Conservation (phyloP, 139 green algal species). For the Chlorella sp. region DNA sequence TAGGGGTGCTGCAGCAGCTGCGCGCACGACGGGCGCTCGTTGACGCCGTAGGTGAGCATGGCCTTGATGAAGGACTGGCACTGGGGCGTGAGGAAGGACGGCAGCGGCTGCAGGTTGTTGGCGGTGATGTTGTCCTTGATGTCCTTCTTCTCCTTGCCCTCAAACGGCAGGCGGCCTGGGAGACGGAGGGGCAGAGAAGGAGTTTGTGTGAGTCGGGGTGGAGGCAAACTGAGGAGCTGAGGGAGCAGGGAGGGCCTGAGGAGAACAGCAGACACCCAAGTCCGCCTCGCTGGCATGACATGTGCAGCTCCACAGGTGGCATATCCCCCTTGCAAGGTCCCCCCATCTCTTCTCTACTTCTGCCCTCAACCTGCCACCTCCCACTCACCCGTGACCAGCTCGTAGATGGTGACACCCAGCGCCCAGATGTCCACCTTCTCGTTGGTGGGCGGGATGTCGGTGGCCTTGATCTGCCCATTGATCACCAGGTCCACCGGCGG, state of each 20-base stretch:
- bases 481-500: conserved; percentile 67
- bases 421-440: conserved; percentile 84
- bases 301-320: background rate
- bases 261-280: background rate
- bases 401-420: conserved; percentile 77
- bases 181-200: background rate
- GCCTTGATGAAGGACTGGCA: conserved; percentile 60
- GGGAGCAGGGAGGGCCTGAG: background rate
- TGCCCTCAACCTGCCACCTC: no score
- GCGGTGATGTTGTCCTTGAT: conserved; percentile 64
- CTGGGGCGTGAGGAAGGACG: conserved; percentile 44
- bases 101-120: conserved; percentile 57
- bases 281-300: background rate
- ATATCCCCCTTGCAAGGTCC: background rate
- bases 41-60: conserved; percentile 71
- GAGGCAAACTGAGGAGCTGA: no score
- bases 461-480: conserved; percentile 50
- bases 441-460: conserved; percentile 58
- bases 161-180: conserved; percentile 68
- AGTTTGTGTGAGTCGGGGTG: background rate
- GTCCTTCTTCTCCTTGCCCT: conserved; percentile 65
- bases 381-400: conserved; percentile 72
- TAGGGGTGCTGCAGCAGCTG: conserved; percentile 77
- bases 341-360: no score
- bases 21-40: conserved; percentile 64